Evolutionary conservation across 495 filamentous ascomycete genomes (phyloP).

Genomic region (Aspergillus olivimuriae): DNA sequence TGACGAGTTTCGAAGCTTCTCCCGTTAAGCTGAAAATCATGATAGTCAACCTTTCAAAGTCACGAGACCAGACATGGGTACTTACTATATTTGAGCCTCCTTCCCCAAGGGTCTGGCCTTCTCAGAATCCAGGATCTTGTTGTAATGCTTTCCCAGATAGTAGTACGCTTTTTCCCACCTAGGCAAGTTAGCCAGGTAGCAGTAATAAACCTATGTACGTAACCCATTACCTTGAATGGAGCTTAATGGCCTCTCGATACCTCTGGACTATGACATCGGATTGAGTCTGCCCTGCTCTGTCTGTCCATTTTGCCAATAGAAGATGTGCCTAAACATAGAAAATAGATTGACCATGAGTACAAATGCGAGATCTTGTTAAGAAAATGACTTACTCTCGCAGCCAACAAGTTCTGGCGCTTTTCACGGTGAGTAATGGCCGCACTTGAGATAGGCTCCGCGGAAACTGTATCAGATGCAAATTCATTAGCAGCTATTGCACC

Average conservation of each 20-base stretch:
- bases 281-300: conserved; percentile 84
- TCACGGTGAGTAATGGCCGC: conserved; percentile 27
- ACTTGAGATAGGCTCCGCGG: conserved; percentile 30
- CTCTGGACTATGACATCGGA: conserved; percentile 66
- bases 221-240: conserved; percentile 30
- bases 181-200: conserved; percentile 5
- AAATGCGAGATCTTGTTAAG: too few relatives aligned
- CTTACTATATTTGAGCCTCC: conserved; percentile 47
- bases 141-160: conserved; percentile 94
- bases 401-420: conserved; percentile 41
- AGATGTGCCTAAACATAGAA: conserved; percentile 54
- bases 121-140: conserved; percentile 88
- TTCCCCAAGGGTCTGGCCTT: conserved; percentile 65
- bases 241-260: conserved; percentile 64
- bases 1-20: conserved; percentile 79
- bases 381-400: conserved; percentile 33
- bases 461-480: conserved; percentile 48
- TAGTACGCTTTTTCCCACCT: conserved; percentile 97
- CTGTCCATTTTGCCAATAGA: conserved; percentile 93
- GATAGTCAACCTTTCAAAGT: too few relatives aligned
- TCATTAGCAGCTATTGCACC: conserved; percentile 73
- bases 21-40: conserved; percentile 52
- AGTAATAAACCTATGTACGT: neutral
- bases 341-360: neutral
- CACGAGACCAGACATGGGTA: too few relatives aligned